Percentiles rank a stretch among this genome's conserved stretches.
Conservation (phyloP, 1,284 basidiomycete genomes). For the Afroboletus lepidellus region DNA sequence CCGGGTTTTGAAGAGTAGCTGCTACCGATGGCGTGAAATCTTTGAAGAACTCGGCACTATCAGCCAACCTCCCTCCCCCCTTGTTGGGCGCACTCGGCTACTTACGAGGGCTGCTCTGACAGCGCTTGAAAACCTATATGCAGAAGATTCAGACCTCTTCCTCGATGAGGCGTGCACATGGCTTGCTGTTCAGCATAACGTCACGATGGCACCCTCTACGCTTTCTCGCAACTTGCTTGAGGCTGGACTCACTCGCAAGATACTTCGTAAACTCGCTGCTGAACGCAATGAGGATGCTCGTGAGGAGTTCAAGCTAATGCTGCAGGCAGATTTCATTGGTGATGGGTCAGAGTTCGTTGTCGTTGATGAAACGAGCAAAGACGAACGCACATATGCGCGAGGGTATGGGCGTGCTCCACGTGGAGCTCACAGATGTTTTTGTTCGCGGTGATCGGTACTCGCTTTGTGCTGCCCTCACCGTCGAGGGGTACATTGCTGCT, state of each 20-base stretch:
- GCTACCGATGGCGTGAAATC: neutral
- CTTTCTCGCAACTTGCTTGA: neutral
- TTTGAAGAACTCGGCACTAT: neutral
- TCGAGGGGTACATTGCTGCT: conserved; percentile 7
- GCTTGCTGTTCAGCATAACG: neutral
- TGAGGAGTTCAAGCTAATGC: neutral
- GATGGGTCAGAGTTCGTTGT: conserved; percentile 27
- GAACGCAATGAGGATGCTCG: conserved; percentile 14
- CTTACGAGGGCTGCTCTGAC: neutral
- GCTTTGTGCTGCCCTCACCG: conserved; percentile 4
- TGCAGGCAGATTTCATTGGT: conserved; percentile 6
- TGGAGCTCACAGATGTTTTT: conserved; percentile 6
- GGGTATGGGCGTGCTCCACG: neutral
- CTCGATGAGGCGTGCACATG: neutral
- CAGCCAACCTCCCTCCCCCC: neutral
- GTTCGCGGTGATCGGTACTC: conserved; percentile 7
- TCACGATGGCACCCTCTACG: neutral
- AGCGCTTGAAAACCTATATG: neutral
- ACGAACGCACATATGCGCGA: conserved; percentile 17
- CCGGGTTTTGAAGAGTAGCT: neutral
- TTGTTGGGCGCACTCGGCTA: neutral
- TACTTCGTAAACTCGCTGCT: conserved; percentile 15
- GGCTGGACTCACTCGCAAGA: neutral
- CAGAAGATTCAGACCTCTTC: neutral
- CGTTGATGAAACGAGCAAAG: conserved; percentile 31